These are phyloP conservation scores for Sabuloglossum arenarium DNA, from an alignment of 495 filamentous ascomycete species.

Conservation along the genomic window DNA sequence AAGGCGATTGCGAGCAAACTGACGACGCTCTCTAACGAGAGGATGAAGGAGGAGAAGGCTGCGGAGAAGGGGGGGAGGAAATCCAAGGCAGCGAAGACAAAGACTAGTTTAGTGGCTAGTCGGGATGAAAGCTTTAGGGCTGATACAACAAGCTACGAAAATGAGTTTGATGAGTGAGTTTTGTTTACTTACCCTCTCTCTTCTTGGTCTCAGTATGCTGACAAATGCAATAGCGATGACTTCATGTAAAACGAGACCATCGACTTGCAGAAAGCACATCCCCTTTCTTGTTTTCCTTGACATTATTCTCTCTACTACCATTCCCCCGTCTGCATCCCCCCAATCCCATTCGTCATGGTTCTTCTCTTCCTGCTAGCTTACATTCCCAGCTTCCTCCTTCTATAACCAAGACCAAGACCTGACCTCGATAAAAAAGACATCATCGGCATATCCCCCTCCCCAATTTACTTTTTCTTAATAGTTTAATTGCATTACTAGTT, in stretches of 20 bases:
- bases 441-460: too few relatives aligned
- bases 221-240: background rate
- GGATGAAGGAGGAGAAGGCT: slow-evolving; percentile 95
- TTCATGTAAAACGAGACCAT: background rate
- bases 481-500: too few relatives aligned
- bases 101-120: slow-evolving; percentile 55
- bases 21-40: slow-evolving; percentile 82
- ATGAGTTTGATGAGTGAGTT: slow-evolving; percentile 57
- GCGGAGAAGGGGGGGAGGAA: slow-evolving; percentile 94
- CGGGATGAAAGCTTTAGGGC: slow-evolving; percentile 38
- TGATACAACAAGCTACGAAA: slow-evolving; percentile 56
- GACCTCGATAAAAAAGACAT: too few relatives aligned
- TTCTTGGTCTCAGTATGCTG: background rate
- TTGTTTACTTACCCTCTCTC: background rate
- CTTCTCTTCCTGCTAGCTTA: too few relatives aligned
- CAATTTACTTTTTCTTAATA: too few relatives aligned
- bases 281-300: too few relatives aligned
- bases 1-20: slow-evolving; percentile 80
- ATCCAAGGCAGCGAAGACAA: slow-evolving; percentile 84
- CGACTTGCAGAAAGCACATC: too few relatives aligned
- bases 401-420: too few relatives aligned
- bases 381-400: too few relatives aligned
- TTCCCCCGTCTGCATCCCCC: too few relatives aligned
- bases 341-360: too few relatives aligned
- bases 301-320: too few relatives aligned